Conservation (phyloP, 2,329 filamentous ascomycete species). For the Fonsecaea nubica region DNA sequence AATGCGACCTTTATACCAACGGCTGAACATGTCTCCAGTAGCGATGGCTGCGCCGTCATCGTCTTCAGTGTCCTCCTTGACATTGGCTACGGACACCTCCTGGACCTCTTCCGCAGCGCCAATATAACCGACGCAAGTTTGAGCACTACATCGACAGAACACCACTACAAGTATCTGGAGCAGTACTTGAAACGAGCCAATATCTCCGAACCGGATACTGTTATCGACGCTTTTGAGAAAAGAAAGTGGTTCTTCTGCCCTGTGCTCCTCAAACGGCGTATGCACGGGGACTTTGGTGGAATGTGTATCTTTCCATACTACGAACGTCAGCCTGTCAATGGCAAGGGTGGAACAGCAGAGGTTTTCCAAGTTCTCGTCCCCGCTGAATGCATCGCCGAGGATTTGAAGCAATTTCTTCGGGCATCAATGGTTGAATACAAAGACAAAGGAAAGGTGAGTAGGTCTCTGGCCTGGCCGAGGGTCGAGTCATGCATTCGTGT, state of each 20-base stretch:
- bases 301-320: constrained; percentile 40
- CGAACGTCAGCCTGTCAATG: constrained; percentile 35
- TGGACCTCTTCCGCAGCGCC: constrained; percentile 15
- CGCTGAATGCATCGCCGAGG: neutral
- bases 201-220: constrained; percentile 24
- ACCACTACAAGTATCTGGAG: neutral
- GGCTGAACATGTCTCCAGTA: neutral
- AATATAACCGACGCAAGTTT: neutral
- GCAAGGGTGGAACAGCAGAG: constrained; percentile 42
- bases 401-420: neutral
- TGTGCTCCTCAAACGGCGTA: constrained; percentile 30
- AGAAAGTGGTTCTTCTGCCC: constrained; percentile 40
- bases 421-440: neutral
- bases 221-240: constrained; percentile 39
- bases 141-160: neutral
- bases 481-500: neutral
- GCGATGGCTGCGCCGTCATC: constrained; percentile 28
- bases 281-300: constrained; percentile 24
- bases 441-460: neutral
- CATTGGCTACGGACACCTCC: constrained; percentile 35
- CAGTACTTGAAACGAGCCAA: neutral
- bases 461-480: neutral
- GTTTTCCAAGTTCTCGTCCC: constrained; percentile 37
- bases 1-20: neutral
- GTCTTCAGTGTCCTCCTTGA: constrained; percentile 42